Conservation (phyloP, 2,329 filamentous ascomycete genomes). For the Acephala macrosclerotiorum region DNA sequence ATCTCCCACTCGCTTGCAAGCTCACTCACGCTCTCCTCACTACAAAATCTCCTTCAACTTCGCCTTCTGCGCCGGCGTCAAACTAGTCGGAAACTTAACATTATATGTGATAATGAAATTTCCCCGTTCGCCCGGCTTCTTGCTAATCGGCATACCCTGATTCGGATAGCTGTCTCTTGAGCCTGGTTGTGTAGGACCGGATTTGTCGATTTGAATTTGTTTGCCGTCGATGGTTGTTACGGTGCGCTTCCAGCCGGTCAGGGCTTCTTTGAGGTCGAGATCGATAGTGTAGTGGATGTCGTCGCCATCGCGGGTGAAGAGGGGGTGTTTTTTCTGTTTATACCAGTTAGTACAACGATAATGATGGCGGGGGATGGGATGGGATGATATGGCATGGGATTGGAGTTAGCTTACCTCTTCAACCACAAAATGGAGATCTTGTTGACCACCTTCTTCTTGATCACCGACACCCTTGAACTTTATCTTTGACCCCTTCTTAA, state of each 20-base stretch:
- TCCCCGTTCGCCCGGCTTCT: conserved; percentile 83
- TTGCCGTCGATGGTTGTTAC: conserved; percentile 93
- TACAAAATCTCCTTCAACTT: conserved; percentile 80
- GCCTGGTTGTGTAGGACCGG: conserved; percentile 85
- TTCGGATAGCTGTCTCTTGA: conserved; percentile 82
- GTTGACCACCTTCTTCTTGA: conserved; percentile 93
- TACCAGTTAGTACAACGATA: conserved; percentile 47
- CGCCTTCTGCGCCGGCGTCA: conserved; percentile 82
- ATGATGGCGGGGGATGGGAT: background rate
- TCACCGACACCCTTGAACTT: conserved; percentile 98
- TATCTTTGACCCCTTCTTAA: conserved; percentile 98
- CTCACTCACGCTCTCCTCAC: background rate
- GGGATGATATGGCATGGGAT: background rate
- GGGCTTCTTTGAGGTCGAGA: conserved; percentile 87
- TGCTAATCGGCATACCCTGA: conserved; percentile 93
- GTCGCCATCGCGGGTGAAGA: conserved; percentile 88
- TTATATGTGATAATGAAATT: conserved; percentile 91
- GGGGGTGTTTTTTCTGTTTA: conserved; percentile 80
- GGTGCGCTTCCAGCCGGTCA: conserved; percentile 94
- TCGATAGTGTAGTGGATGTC: conserved; percentile 82
- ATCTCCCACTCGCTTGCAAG: background rate
- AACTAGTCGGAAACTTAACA: conserved; percentile 84
- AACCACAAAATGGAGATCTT: conserved; percentile 94
- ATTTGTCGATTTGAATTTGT: conserved; percentile 79
- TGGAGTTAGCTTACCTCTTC: conserved; percentile 74